Evolutionary conservation across 1,284 basidiomycete species (phyloP), one percentile per base, ranked within the genome.

Genomic region (Moesziomyces parantarcticus): DNA sequence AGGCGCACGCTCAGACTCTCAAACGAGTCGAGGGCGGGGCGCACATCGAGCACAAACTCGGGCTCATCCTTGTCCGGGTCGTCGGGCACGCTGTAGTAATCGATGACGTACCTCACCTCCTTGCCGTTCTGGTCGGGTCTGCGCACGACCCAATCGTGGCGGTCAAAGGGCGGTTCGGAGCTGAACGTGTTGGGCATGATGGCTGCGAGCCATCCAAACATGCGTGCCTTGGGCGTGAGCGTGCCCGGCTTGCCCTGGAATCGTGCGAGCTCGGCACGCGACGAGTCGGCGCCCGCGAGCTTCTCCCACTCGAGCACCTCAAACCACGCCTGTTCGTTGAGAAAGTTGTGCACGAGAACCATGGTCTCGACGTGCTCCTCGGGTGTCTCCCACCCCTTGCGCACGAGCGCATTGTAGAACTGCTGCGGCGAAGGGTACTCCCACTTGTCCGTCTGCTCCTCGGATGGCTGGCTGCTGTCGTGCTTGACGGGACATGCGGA

Each of bases 341-440:
- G 85, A 78, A 95, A 98, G 83, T 99, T 99, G 85, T 99, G 97
- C 40, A 99, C 97, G 58, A 94, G 90, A 40, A 99, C 97, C 92
- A 99, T 97, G 47, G 90, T 93, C 84, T 96, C 94, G 42, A 99
- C 89, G 83, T 94, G 91, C 81, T 98, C 94, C 85, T 97, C 95
- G 0, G 94, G 94, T 4, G 97, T 97, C 85, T 97, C 94, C 93
- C 92, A 95, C 1, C 97, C 97, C 84, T 99, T 99, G 73, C 95
- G 87, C 16, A 93, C 92, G 8, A 99, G 88, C 0, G 97, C 97
- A 83, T 98, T 98, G 85, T 99, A 96, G 84, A 99, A 99, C 84
- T 99, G 96, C 85, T 99, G 95, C 3, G 96, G 94, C 6, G 92
- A 95, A 1, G 97, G 97, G 85, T 99, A 99, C 81, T 97, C 95